phyloP scores from a whole-genome alignment of 371 early-diverging fungal species.

The Cokeromyces recurvatus region DNA sequence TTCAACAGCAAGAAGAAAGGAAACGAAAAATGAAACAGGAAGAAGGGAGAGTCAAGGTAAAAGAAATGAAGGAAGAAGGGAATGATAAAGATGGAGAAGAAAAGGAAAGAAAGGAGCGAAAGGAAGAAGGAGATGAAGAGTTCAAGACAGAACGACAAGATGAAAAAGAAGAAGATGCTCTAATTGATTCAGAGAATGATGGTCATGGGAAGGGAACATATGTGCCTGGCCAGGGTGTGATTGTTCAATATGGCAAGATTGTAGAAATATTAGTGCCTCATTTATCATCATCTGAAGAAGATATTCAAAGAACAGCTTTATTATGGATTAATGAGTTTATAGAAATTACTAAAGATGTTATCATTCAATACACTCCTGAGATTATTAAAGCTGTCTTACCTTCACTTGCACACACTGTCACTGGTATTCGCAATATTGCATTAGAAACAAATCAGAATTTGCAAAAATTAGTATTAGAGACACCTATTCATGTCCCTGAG shows the following conservation, averaged over 20 bases:
- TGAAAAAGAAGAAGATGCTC: not conserved
- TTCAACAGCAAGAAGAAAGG: conserved; percentile 11
- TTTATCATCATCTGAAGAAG: conserved; percentile 74
- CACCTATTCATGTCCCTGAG: conserved; percentile 25
- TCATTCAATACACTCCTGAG: conserved; percentile 72
- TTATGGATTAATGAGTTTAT: conserved; percentile 87
- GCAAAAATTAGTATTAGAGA: conserved; percentile 64
- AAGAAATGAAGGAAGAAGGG: no score
- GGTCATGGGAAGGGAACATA: conserved; percentile 55
- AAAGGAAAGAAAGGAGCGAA: not conserved
- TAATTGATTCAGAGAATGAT: conserved; percentile 21
- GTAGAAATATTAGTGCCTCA: conserved; percentile 79
- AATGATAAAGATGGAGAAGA: not conserved
- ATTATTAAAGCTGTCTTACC: conserved; percentile 79
- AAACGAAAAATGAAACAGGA: not conserved
- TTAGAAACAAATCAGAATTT: conserved; percentile 70
- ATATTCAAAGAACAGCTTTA: conserved; percentile 82
- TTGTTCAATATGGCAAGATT: conserved; percentile 73
- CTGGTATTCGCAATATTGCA: conserved; percentile 63
- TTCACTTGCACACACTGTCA: conserved; percentile 70
- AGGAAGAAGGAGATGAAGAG: not conserved
- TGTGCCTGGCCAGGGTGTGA: conserved; percentile 72
- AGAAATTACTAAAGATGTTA: conserved; percentile 66
- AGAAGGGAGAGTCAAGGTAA: not conserved
- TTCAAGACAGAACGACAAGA: not conserved